phyloP scores from a whole-genome alignment of 2,329 filamentous ascomycete genomes.

The Claviceps humidiphila region DNA sequence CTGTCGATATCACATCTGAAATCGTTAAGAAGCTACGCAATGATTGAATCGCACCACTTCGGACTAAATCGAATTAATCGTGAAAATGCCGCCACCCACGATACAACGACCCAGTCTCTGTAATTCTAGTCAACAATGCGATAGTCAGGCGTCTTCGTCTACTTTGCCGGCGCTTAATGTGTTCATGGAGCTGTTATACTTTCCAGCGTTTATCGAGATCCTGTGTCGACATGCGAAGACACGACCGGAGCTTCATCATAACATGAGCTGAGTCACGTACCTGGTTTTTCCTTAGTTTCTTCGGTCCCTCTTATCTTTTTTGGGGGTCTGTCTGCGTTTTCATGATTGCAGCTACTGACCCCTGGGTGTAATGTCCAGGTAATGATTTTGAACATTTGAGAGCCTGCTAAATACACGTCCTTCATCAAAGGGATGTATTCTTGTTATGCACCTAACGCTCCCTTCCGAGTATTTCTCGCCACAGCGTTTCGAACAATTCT shows the following conservation, averaged over 20 bases:
- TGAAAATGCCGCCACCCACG: conserved; percentile 19
- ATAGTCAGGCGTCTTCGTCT: not conserved
- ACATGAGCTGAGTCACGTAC: conserved; percentile 3
- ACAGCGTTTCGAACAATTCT: no score
- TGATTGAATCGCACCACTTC: conserved; percentile 5
- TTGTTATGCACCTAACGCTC: not conserved
- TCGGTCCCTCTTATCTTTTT: not conserved
- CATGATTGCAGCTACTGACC: not conserved
- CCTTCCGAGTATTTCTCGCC: not conserved
- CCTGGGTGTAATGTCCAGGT: not conserved
- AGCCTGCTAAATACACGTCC: not conserved
- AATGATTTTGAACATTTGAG: not conserved
- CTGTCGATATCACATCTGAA: conserved; percentile 12
- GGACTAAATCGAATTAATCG: conserved; percentile 17
- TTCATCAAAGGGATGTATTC: not conserved
- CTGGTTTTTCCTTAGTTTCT: not conserved
- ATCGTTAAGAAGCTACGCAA: conserved; percentile 4
- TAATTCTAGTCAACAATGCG: conserved; percentile 16
- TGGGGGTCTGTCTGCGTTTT: not conserved
- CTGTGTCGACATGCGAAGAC: not conserved
- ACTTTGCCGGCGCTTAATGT: not conserved
- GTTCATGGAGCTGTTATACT: not conserved
- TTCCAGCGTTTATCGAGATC: not conserved
- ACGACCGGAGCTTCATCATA: not conserved
- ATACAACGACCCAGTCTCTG: conserved; percentile 16